Conservation (phyloP, 345 rosid genomes). For the Murraya koenigii region DNA sequence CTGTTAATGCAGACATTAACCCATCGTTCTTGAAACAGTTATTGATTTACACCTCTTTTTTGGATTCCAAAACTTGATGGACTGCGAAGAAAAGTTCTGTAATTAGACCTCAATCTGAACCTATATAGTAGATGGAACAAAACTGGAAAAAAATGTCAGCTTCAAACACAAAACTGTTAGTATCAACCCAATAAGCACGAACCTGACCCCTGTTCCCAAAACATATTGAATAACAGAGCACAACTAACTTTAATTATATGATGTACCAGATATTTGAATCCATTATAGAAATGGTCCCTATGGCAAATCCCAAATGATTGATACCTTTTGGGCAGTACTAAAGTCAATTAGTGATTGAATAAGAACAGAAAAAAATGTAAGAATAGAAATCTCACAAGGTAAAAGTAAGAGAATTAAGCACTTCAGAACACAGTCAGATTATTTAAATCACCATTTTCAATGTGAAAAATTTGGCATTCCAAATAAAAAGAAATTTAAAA, state of each 20-base stretch:
- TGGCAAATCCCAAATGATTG: neutral
- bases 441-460: neutral
- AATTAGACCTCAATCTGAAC: conserved; percentile 11
- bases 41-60: conserved; percentile 1
- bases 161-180: neutral
- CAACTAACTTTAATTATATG: neutral
- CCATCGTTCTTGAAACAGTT: conserved; percentile 10
- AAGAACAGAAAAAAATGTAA: neutral
- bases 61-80: conserved; percentile 13
- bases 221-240: neutral
- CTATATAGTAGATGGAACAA: neutral
- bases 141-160: neutral
- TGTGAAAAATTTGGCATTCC: neutral
- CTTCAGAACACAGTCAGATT: neutral
- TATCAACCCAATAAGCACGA: neutral
- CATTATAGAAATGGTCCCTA: neutral
- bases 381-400: neutral
- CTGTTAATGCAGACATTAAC: conserved; percentile 10
- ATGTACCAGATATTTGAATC: neutral
- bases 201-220: neutral
- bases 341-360: neutral
- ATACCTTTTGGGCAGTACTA: neutral
- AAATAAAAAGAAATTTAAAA: neutral
- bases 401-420: conserved; percentile 1
- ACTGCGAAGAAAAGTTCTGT: conserved; percentile 14